Percentiles rank a stretch among this genome's conserved stretches.
Conservation (phyloP, 371 early-diverging fungal species). For the Pancytospora philotis region DNA sequence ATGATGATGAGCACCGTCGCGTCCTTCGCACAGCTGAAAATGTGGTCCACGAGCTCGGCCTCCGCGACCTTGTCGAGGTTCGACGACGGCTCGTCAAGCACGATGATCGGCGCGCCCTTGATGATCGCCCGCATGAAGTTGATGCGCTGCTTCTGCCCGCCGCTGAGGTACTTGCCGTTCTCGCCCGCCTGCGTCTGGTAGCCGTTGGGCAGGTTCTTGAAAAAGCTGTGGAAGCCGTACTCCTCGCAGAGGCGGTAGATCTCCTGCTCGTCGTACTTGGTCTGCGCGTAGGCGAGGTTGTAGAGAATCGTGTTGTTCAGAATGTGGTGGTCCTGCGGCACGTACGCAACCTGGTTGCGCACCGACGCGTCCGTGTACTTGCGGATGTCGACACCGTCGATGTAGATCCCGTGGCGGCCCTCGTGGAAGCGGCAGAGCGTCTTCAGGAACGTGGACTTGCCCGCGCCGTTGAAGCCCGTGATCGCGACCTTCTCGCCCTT, state of each 20-base stretch:
- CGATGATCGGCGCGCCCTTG: slow-evolving; percentile 67
- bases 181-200: slow-evolving; percentile 69
- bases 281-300: slow-evolving; percentile 66
- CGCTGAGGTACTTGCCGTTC: slow-evolving; percentile 69
- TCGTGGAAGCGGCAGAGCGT: slow-evolving; percentile 34
- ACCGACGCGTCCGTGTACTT: slow-evolving; percentile 63
- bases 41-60: slow-evolving; percentile 50
- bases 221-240: slow-evolving; percentile 67
- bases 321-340: slow-evolving; percentile 73
- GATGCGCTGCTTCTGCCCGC: slow-evolving; percentile 73
- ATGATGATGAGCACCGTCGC: slow-evolving; percentile 51
- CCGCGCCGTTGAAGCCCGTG: slow-evolving; percentile 94
- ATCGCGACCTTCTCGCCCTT: slow-evolving; percentile 63
- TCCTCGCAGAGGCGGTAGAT: slow-evolving; percentile 62
- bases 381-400: slow-evolving; percentile 64
- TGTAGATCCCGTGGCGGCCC: not conserved
- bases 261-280: slow-evolving; percentile 56
- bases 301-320: slow-evolving; percentile 69
- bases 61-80: slow-evolving; percentile 75
- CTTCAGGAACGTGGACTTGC: slow-evolving; percentile 84
- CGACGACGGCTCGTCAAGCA: slow-evolving; percentile 88
- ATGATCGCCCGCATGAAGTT: slow-evolving; percentile 69
- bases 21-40: slow-evolving; percentile 27
- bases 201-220: slow-evolving; percentile 62
- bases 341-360: slow-evolving; percentile 67